Percentiles rank a stretch among this genome's conserved stretches.
Evolutionary conservation across 192 early-diverging fungal genomes (phyloP).

Genomic region (Paraglomus occultum): DNA sequence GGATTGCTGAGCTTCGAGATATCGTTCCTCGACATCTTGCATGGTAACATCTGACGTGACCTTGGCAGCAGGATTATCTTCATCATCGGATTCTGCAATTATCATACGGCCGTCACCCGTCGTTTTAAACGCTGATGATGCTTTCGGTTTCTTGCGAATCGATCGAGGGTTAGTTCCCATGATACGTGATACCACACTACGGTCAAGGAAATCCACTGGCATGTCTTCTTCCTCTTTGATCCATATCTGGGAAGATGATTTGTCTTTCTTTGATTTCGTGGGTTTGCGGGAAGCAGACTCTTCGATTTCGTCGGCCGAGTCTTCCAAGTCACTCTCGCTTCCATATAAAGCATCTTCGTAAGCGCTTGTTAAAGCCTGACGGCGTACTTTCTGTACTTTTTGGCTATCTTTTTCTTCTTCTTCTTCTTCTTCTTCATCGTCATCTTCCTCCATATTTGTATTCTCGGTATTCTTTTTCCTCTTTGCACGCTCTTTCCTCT

Average conservation of each 20-base stretch:
- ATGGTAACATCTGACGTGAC: constrained; percentile 30
- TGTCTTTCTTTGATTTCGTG: constrained; percentile 43
- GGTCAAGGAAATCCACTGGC: constrained; percentile 90
- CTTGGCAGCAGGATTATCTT: constrained; percentile 33
- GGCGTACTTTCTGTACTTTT: constrained; percentile 49
- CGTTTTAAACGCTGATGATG: constrained; percentile 55
- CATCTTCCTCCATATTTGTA: constrained; percentile 38
- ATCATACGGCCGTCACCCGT: constrained; percentile 78
- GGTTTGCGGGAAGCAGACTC: constrained; percentile 39
- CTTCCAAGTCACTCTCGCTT: constrained; percentile 87
- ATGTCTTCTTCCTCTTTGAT: constrained; percentile 71
- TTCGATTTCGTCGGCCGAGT: constrained; percentile 66
- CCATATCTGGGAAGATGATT: constrained; percentile 43
- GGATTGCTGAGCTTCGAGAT: constrained; percentile 74
- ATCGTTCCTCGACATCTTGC: constrained; percentile 74
- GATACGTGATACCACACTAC: constrained; percentile 69
- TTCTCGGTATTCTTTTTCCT: constrained; percentile 58
- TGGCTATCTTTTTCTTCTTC: constrained; percentile 44
- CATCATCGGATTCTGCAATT: constrained; percentile 67
- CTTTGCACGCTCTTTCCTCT: constrained; percentile 83
- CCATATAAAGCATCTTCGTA: constrained; percentile 92
- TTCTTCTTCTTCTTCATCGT: constrained; percentile 42
- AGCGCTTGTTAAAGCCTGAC: constrained; percentile 64
- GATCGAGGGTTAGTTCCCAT: constrained; percentile 41
- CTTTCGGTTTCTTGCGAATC: constrained; percentile 39